Evolutionary conservation across 1,284 basidiomycete species (phyloP), one percentile per base, ranked within the genome.

Genomic region (Xerocomus tenax): DNA sequence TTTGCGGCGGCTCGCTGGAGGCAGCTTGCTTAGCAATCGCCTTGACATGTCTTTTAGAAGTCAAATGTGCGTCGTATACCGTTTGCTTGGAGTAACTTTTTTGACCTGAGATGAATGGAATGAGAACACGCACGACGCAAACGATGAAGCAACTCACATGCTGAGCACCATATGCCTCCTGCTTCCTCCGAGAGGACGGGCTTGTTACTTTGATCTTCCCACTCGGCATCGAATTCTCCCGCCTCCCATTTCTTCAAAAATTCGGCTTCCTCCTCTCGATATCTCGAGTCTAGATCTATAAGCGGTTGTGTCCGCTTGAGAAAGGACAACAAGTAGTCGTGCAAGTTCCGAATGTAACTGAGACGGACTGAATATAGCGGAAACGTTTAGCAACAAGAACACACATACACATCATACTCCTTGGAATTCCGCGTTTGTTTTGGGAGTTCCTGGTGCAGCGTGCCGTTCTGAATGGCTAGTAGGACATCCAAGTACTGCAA

Each of bases 31-130:
- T 87, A 46, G 84, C 81, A 10, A 81, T 76, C 10, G 91, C 88
- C 69, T 98, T 98, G 64, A 90, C 73, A 66, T 98, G 96, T 67
- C 93, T 97, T 69, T 91, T 93, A 26, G 92, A 95, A 8, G 82
- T 90, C 43, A 98, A 71, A 66, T 98, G 96, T 5, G 92, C 94
- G 61, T 97, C 91, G 68, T 94, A 98, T 5, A 98, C 96, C 0
- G 95, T 97, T 68, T 97, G 91, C 68, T 98, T 99, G 12, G 94
- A 82, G 68, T 98, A 98, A 54, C 78, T 75, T 64, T 94, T 93
- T 67, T 93, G 89, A 65, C 93, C 91, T 93, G 50, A 35, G 47
- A 50, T 49, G 48, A 40, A 52, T 25, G n/a, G 40, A 39, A 57
- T 40, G 23, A 54, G 50, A 55, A 39, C 8, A 32, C 41, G 51